phyloP scores from a whole-genome alignment of 495 filamentous ascomycete species.

The Tuber melanosporum region DNA sequence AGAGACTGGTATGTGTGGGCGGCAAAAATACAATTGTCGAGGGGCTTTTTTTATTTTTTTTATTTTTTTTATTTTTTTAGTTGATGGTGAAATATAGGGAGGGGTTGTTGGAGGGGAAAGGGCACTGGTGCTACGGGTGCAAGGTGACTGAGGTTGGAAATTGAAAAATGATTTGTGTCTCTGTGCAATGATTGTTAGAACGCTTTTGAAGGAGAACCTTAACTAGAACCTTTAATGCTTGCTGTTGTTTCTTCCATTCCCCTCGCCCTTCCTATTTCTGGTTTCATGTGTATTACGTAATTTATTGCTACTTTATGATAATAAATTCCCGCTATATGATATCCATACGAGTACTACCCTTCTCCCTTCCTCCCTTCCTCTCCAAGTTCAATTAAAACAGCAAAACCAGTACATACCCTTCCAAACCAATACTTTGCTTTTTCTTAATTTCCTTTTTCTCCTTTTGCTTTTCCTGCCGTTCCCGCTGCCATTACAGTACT shows the following conservation, averaged over 20 bases:
- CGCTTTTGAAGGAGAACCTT: neutral
- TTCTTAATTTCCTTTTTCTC: neutral
- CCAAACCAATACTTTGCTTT: neutral
- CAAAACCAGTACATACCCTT: neutral
- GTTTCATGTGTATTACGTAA: neutral
- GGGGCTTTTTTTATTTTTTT: neutral
- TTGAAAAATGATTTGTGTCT: neutral
- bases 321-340: neutral
- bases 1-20: neutral
- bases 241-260: neutral
- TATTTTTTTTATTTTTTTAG: neutral
- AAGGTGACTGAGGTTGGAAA: neutral
- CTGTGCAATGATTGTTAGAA: neutral
- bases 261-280: neutral
- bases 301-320: too few relatives aligned
- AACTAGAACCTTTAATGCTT: neutral
- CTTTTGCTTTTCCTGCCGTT: neutral
- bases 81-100: neutral
- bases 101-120: neutral
- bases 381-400: neutral
- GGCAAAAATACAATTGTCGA: neutral
- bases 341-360: neutral
- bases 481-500: neutral
- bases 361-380: neutral
- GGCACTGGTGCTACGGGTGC: neutral